Evolutionary conservation across 306 rosid genomes (phyloP).

Genomic region (Quercus parvula): DNA sequence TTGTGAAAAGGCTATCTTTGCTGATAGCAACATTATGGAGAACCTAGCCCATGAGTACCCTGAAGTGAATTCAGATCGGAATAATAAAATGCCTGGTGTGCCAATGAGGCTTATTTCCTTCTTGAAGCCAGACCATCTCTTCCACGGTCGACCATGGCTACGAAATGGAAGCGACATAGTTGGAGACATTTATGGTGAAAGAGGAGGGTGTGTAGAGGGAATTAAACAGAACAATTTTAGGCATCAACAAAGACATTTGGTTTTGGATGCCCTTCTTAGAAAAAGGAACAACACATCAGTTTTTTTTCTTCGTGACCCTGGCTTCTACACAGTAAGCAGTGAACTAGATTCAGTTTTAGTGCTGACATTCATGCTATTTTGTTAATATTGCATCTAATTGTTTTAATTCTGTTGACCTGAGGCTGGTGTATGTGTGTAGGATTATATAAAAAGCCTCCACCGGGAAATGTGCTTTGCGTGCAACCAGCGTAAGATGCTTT

Average conservation of each 20-base stretch:
- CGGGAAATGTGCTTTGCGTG: conserved; percentile 34
- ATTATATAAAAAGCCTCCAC: conserved; percentile 17
- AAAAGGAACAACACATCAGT: conserved; percentile 22
- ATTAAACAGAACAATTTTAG: not conserved
- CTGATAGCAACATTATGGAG: not conserved
- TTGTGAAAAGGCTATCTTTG: not conserved
- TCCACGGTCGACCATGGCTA: conserved; percentile 12
- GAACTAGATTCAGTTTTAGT: not conserved
- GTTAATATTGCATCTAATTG: not conserved
- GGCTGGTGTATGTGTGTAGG: conserved; percentile 14
- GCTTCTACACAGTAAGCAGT: conserved; percentile 33
- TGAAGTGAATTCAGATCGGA: not conserved
- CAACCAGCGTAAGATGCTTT: conserved; percentile 19
- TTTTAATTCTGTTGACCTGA: not conserved
- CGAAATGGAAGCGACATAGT: not conserved
- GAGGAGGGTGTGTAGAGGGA: conserved; percentile 1
- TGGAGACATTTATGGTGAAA: not conserved
- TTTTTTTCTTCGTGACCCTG: conserved; percentile 35
- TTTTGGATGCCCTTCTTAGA: conserved; percentile 30
- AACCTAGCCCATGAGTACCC: conserved; percentile 4
- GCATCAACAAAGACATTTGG: conserved; percentile 21
- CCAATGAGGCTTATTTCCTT: conserved; percentile 17
- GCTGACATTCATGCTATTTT: not conserved
- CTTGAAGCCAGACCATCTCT: conserved; percentile 33
- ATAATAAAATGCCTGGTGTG: not conserved